Conservation (phyloP, 768 basidiomycete species). For the button mushroom (Agaricus bisporus) region DNA sequence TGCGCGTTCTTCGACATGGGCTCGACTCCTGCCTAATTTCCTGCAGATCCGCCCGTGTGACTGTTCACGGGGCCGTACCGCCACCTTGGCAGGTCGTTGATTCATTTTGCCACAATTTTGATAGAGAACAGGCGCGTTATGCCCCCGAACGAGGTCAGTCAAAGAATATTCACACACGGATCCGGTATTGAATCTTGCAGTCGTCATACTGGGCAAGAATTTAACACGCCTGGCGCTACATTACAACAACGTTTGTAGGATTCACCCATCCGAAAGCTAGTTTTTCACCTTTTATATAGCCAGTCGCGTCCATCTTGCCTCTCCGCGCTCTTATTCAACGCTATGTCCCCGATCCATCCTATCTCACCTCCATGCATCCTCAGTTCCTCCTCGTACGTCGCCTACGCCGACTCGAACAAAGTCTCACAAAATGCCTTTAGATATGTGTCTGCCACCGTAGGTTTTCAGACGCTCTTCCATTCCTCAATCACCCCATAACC, state of each 20-base stretch:
- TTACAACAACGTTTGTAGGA: constrained; percentile 42
- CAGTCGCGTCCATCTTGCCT: constrained; percentile 45
- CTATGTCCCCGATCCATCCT: constrained; percentile 49
- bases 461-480: constrained; percentile 51
- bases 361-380: constrained; percentile 67
- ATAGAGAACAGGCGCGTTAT: constrained; percentile 54
- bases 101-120: constrained; percentile 58
- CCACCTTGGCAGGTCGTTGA: constrained; percentile 38
- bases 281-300: constrained; percentile 15
- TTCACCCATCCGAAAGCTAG: background rate
- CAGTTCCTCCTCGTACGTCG: constrained; percentile 54
- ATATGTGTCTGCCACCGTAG: constrained; percentile 48
- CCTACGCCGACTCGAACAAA: background rate
- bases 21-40: background rate
- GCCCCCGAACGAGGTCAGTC: constrained; percentile 63
- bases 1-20: constrained; percentile 28
- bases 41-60: constrained; percentile 54
- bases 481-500: constrained; percentile 61
- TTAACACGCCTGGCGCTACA: constrained; percentile 46
- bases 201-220: constrained; percentile 59
- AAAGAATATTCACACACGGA: background rate
- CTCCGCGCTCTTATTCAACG: constrained; percentile 55
- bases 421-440: constrained; percentile 25
- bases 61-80: constrained; percentile 28
- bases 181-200: constrained; percentile 25